Percentiles rank a stretch among this genome's conserved stretches.
These are phyloP conservation scores for Mrakia gelida DNA, from an alignment of 768 basidiomycete species.

Conservation along the genomic window DNA sequence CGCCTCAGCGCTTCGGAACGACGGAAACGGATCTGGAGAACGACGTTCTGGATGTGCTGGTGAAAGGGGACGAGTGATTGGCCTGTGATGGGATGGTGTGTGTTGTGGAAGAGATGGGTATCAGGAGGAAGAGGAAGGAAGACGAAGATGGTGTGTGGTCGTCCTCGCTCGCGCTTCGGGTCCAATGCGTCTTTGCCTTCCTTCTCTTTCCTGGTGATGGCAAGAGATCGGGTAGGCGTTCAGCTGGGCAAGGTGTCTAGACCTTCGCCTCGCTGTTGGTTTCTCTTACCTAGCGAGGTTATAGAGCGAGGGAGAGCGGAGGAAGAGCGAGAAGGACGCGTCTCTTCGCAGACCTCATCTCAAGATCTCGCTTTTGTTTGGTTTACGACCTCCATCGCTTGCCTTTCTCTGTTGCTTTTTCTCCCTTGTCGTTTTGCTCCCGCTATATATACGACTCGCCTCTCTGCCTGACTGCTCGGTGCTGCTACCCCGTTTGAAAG, in stretches of 20 bases:
- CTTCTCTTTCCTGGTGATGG: too few relatives aligned
- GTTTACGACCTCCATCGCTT: neutral
- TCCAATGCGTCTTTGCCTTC: too few relatives aligned
- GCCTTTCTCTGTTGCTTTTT: neutral
- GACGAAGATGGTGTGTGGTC: neutral
- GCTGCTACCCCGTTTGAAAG: neutral
- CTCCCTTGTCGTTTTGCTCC: neutral
- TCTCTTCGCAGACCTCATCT: neutral
- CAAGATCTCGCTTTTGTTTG: neutral
- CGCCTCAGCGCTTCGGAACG: neutral
- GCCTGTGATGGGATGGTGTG: neutral
- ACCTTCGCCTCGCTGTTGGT: too few relatives aligned
- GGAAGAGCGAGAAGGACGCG: too few relatives aligned
- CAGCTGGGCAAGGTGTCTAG: too few relatives aligned
- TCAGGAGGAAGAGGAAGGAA: neutral
- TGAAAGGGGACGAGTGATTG: neutral
- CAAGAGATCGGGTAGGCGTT: too few relatives aligned
- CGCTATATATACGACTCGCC: neutral
- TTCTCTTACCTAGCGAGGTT: too few relatives aligned
- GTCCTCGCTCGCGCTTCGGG: neutral
- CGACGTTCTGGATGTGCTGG: neutral
- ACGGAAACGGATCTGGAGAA: constrained; percentile 1
- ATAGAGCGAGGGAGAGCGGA: too few relatives aligned
- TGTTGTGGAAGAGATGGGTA: neutral
- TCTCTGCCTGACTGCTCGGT: neutral